phyloP scores from a whole-genome alignment of 257 asterid species.

The Solanum pinnatisectum region DNA sequence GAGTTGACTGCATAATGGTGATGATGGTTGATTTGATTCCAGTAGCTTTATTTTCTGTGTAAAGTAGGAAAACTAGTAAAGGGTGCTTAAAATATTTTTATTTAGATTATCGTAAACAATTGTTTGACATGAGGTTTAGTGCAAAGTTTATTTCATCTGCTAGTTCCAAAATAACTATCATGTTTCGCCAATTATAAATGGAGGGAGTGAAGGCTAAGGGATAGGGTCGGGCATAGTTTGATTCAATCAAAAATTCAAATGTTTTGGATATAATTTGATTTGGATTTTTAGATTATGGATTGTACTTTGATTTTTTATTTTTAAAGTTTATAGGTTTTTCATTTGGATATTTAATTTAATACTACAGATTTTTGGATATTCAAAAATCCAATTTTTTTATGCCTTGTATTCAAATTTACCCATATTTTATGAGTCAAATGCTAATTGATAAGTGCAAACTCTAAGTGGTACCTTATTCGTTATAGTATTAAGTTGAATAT shows the following conservation, averaged over 20 bases:
- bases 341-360: neutral
- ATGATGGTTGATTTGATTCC: neutral
- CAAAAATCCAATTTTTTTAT: too few relatives aligned
- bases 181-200: neutral
- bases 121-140: neutral
- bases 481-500: neutral
- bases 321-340: too few relatives aligned
- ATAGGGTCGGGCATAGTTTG: too few relatives aligned
- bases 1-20: neutral
- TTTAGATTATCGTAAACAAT: neutral
- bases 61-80: neutral
- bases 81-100: neutral
- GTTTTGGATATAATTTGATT: too few relatives aligned
- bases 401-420: too few relatives aligned
- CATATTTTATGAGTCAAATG: neutral
- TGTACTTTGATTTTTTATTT: neutral
- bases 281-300: neutral
- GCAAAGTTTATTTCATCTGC: neutral
- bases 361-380: too few relatives aligned
- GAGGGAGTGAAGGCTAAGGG: neutral
- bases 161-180: neutral
- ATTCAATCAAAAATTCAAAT: too few relatives aligned
- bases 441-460: neutral
- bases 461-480: too few relatives aligned
- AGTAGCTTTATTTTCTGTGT: neutral